A percentile compares a stretch with the other conserved stretches of the same genome.
phyloP scores from a whole-genome alignment of 106 monocot species.

The Dioscorea alata region DNA sequence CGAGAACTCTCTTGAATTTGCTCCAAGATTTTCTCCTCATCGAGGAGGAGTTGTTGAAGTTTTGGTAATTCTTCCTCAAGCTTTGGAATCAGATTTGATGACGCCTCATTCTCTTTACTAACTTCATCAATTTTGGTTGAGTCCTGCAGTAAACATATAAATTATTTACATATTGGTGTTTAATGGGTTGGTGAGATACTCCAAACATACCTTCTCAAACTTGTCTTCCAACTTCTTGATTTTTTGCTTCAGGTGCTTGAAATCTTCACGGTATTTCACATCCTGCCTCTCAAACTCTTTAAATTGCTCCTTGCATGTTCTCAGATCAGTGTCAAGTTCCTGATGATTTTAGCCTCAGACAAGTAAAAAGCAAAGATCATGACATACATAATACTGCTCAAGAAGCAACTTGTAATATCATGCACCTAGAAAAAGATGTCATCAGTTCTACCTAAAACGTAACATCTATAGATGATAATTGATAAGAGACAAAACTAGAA shows the following conservation, averaged over 20 bases:
- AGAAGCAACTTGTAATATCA: not conserved
- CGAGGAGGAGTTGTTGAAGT: slow-evolving; percentile 55
- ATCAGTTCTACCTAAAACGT: not conserved
- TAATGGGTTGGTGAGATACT: not conserved
- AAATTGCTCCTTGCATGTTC: slow-evolving; percentile 71
- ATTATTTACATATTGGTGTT: not conserved
- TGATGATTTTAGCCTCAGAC: slow-evolving; percentile 19
- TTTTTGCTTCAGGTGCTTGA: slow-evolving; percentile 92
- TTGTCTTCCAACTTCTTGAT: slow-evolving; percentile 78
- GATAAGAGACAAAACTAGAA: no score
- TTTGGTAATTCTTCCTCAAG: slow-evolving; percentile 84
- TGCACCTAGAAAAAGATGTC: not conserved
- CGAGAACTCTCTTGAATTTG: slow-evolving; percentile 67
- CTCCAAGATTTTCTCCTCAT: slow-evolving; percentile 79
- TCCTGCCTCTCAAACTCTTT: slow-evolving; percentile 89
- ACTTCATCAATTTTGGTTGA: slow-evolving; percentile 60
- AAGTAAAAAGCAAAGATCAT: not conserved
- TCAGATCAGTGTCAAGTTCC: slow-evolving; percentile 84
- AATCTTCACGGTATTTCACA: slow-evolving; percentile 79
- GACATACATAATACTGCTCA: not conserved
- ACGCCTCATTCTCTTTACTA: slow-evolving; percentile 61
- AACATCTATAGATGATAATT: no score
- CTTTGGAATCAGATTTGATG: slow-evolving; percentile 60
- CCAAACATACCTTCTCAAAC: slow-evolving; percentile 52
- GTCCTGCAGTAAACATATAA: slow-evolving; percentile 40